Percentiles rank a stretch among this genome's conserved stretches.
phyloP scores from a whole-genome alignment of 2,329 filamentous ascomycete species.

The Aureobasidium sp. region DNA sequence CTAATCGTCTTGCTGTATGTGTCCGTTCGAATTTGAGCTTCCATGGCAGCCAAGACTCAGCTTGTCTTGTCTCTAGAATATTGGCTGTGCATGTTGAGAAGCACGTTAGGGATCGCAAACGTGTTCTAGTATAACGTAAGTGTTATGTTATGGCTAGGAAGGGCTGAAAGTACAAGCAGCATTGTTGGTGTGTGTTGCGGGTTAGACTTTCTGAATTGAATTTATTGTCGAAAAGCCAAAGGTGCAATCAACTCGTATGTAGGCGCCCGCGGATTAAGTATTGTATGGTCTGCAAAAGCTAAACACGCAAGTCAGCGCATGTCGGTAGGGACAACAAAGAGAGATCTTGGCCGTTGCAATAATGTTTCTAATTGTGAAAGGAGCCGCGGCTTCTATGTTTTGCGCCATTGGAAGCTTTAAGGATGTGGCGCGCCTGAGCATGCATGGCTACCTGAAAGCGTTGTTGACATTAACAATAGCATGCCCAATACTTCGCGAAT shows the following conservation, averaged over 20 bases:
- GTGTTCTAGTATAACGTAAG: not conserved
- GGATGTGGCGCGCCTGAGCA: not conserved
- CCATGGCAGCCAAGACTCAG: not conserved
- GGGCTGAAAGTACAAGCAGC: not conserved
- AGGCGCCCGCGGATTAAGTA: not conserved
- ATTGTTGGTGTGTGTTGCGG: not conserved
- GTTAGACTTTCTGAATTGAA: not conserved
- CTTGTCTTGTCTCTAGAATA: not conserved
- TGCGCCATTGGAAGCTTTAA: conserved; percentile 1
- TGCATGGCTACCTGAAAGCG: not conserved
- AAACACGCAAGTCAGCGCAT: not conserved
- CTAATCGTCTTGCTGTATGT: not conserved
- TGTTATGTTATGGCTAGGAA: not conserved
- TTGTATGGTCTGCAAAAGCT: not conserved
- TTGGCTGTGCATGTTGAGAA: not conserved
- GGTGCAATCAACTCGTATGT: not conserved
- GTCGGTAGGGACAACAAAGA: not conserved
- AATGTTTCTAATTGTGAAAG: not conserved
- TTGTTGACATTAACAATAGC: not conserved
- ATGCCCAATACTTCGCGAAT: not conserved
- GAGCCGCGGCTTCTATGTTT: not conserved
- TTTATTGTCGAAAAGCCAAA: not conserved
- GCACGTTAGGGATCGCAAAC: not conserved
- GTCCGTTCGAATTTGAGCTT: too few species aligned
- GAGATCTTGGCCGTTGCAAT: not conserved